Percentiles rank a stretch among this genome's conserved stretches.
phyloP scores from a whole-genome alignment of 805 yeast genomes.

The Wickerhamomyces ciferrii region DNA sequence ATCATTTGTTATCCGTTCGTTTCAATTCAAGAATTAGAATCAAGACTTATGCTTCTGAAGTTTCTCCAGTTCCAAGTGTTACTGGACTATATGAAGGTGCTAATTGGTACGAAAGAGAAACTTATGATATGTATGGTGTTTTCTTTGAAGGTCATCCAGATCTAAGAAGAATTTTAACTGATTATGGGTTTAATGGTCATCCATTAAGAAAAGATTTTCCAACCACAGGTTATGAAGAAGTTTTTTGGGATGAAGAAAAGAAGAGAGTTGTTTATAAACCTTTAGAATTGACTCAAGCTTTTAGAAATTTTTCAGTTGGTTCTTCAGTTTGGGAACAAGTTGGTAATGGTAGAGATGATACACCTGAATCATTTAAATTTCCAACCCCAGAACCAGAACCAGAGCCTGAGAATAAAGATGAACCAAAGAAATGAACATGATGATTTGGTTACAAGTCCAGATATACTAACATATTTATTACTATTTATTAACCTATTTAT shows the following conservation, averaged over 20 bases:
- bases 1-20: constrained; percentile 74
- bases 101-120: constrained; percentile 89
- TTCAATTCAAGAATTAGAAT: constrained; percentile 85
- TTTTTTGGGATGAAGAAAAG: constrained; percentile 86
- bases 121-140: constrained; percentile 82
- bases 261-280: constrained; percentile 88
- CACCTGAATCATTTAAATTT: constrained; percentile 77
- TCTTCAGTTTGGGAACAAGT: constrained; percentile 90
- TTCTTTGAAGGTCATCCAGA: constrained; percentile 90
- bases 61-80: constrained; percentile 74
- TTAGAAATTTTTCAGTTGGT: constrained; percentile 86
- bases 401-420: constrained; percentile 28
- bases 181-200: constrained; percentile 89
- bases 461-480: too few relatives aligned
- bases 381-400: constrained; percentile 82
- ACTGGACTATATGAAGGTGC: constrained; percentile 73
- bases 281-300: constrained; percentile 85
- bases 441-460: too few relatives aligned
- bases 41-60: constrained; percentile 83
- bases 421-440: constrained; percentile 19
- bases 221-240: constrained; percentile 87
- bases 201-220: constrained; percentile 93
- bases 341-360: constrained; percentile 77
- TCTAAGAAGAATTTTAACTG: constrained; percentile 84
- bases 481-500: constrained; percentile 1